Conservation (phyloP, 2,329 filamentous ascomycete species). For the Arthrobotrys musiformis region DNA sequence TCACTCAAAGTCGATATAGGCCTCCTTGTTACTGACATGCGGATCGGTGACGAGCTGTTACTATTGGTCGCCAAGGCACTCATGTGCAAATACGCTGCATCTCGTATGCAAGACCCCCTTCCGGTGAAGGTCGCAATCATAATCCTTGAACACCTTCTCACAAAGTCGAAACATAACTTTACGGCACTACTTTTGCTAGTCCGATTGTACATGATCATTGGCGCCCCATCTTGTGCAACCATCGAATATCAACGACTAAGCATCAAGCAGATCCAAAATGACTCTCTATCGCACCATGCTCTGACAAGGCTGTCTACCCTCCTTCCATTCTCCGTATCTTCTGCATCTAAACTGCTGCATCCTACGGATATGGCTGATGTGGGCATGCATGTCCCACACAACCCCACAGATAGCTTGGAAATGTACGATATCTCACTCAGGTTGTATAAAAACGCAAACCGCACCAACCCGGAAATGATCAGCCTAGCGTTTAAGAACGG, state of each 20-base stretch:
- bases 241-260: constrained; percentile 62
- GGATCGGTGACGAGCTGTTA: constrained; percentile 59
- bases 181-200: constrained; percentile 63
- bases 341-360: constrained; percentile 43
- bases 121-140: constrained; percentile 57
- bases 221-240: constrained; percentile 62
- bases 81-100: constrained; percentile 57
- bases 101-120: constrained; percentile 55
- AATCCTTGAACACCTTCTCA: constrained; percentile 58
- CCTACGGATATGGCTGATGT: constrained; percentile 53
- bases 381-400: constrained; percentile 47
- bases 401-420: constrained; percentile 52
- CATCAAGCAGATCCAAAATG: constrained; percentile 64
- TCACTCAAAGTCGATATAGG: constrained; percentile 58
- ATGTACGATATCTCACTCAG: constrained; percentile 56
- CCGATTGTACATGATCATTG: constrained; percentile 62
- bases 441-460: constrained; percentile 57
- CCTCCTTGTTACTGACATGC: constrained; percentile 59
- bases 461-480: constrained; percentile 59
- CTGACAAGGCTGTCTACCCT: constrained; percentile 63
- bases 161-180: constrained; percentile 62
- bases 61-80: constrained; percentile 60
- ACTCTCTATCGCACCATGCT: constrained; percentile 63
- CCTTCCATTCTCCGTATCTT: constrained; percentile 60
- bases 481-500: constrained; percentile 58